Evolutionary conservation across 805 yeast species (phyloP), one percentile per base, ranked within the genome.

Genomic region (Cyberlindnera petersonii): DNA sequence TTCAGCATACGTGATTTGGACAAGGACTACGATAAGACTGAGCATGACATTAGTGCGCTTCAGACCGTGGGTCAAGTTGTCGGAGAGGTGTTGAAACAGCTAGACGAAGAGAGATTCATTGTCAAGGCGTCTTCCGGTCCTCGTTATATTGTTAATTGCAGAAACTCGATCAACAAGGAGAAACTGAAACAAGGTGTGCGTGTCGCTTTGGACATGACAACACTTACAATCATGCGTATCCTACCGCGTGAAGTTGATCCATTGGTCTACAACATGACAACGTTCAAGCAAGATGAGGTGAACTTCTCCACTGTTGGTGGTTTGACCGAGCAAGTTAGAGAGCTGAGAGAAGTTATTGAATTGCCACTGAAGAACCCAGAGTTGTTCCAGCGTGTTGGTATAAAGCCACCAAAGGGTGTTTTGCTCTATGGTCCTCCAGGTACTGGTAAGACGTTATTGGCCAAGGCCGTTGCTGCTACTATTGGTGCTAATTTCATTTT

Each of bases 201-300:
- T 60, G 98, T 93, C 32, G 93, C 98, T 13, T 71, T 93, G 53
- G 98, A 93, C 65, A 93, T 93, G 84, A 93, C 98, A 19, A 93
- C 98, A 0, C 72, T 93, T 53, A 93, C 98, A 15, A 93, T 93
- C 46, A 93, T 93, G 98, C 79, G 98, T 57, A 82, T 93, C 31
- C 72, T 93, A 53, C 98, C 98, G 14, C 78, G 98, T 58, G 98
- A 93, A 64, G 98, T 95, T 35, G 98, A 93, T 65, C 98, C 98
- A 10, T 72, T 89, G 57, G 98, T 93, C 48, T 93, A 93, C 64
- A 93, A 91, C 65, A 93, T 93, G 98, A 89, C 98, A 5, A 82
- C 95, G 3, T 86, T 93, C 58, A 95, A 89, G 62, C 96, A 96
- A n/a, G 98, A 96, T 46, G 97, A 88, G 55, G 81, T 91, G 46